These are phyloP conservation scores for Brassica hybrid DNA, from an alignment of 441 rosid species.

Conservation along the genomic window DNA sequence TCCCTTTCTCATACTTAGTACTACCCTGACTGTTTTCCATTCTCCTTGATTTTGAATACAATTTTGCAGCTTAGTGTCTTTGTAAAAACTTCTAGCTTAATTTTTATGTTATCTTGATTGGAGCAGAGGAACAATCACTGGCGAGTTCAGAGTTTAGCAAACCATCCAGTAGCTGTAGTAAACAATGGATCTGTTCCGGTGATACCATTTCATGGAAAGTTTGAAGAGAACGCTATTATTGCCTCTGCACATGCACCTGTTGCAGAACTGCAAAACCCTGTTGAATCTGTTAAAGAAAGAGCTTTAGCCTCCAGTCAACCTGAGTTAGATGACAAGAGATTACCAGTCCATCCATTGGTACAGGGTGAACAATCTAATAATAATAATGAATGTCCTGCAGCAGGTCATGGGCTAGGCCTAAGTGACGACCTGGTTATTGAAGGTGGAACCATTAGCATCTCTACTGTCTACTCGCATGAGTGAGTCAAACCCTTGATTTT, in stretches of 20 bases:
- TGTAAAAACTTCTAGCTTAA: no score
- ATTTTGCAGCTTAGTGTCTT: no score
- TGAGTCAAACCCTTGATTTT: slow-evolving; percentile 49
- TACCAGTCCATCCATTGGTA: slow-evolving; percentile 54
- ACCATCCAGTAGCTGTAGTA: slow-evolving; percentile 56
- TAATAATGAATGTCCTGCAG: slow-evolving; percentile 54
- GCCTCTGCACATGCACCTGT: slow-evolving; percentile 45
- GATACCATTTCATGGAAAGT: slow-evolving; percentile 61
- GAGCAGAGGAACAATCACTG: slow-evolving; percentile 44
- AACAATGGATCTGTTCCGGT: slow-evolving; percentile 44
- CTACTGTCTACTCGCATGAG: slow-evolving; percentile 55
- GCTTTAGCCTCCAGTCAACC: slow-evolving; percentile 53
- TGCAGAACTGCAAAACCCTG: slow-evolving; percentile 44
- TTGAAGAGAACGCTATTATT: slow-evolving; percentile 62
- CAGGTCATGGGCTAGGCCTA: slow-evolving; percentile 48
- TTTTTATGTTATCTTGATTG: no score
- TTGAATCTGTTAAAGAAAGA: slow-evolving; percentile 55
- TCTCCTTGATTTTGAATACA: no score
- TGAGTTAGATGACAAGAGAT: slow-evolving; percentile 57
- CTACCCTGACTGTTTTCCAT: no score
- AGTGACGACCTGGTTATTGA: slow-evolving; percentile 61
- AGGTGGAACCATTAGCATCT: slow-evolving; percentile 77
- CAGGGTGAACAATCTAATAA: slow-evolving; percentile 55
- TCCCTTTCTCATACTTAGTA: not conserved
- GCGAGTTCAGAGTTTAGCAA: slow-evolving; percentile 69